Percentiles rank a stretch among this genome's conserved stretches.
These are phyloP conservation scores for Phoma sp. DNA, from an alignment of 2,329 filamentous ascomycete species.

Conservation along the genomic window DNA sequence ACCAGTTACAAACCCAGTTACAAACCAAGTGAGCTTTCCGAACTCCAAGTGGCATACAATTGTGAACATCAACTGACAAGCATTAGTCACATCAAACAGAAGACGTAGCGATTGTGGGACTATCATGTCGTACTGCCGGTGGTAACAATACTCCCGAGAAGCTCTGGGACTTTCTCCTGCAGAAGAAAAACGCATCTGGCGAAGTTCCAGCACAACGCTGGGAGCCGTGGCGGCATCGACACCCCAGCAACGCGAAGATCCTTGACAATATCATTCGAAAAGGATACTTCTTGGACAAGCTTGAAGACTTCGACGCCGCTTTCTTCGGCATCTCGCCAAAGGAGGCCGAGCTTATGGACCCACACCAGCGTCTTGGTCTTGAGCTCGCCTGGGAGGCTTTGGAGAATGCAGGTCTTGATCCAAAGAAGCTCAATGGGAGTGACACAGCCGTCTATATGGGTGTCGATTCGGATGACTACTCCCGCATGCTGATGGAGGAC, in stretches of 20 bases:
- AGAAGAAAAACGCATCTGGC: conserved; percentile 36
- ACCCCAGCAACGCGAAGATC: conserved; percentile 34
- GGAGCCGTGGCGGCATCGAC: conserved; percentile 38
- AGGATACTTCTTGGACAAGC: conserved; percentile 42
- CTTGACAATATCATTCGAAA: conserved; percentile 31
- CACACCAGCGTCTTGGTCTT: conserved; percentile 32
- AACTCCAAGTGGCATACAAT: no score
- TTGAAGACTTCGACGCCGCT: conserved; percentile 33
- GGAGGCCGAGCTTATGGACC: conserved; percentile 38
- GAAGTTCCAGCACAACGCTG: conserved; percentile 41
- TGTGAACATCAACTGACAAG: background rate
- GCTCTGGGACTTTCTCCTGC: conserved; percentile 43
- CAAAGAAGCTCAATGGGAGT: conserved; percentile 22
- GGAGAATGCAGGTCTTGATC: conserved; percentile 32
- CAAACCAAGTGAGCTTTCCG: background rate
- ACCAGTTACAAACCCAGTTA: background rate
- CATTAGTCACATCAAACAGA: background rate
- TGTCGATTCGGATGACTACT: conserved; percentile 28
- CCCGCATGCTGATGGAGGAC: conserved; percentile 41
- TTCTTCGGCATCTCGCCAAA: conserved; percentile 41
- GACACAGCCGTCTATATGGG: conserved; percentile 37
- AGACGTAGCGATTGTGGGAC: conserved; percentile 44
- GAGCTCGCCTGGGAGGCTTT: conserved; percentile 38
- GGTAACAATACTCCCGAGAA: conserved; percentile 37
- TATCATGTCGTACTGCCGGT: conserved; percentile 43